Evolutionary conservation across 305 asterid genomes (phyloP).

Genomic region (Fraxinus dipetala): DNA sequence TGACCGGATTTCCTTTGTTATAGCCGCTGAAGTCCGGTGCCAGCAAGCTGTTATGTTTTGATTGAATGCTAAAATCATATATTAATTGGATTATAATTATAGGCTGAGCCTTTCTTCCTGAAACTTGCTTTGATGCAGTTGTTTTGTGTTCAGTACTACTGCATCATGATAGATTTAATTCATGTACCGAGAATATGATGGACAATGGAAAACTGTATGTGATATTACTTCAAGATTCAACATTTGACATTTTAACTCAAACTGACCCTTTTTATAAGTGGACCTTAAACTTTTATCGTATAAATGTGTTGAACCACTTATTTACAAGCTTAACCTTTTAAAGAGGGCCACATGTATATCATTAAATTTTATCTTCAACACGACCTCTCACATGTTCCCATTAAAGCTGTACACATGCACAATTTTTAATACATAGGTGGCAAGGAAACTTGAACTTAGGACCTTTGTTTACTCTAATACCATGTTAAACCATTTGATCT

Average conservation of each 20-base stretch:
- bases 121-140: neutral
- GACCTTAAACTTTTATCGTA: neutral
- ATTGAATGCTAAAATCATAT: neutral
- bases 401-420: neutral
- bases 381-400: neutral
- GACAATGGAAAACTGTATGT: neutral
- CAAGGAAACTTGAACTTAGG: neutral
- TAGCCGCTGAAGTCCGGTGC: neutral
- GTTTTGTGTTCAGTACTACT: slow-evolving; percentile 8
- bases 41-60: slow-evolving; percentile 10
- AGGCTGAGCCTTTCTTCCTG: neutral
- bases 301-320: neutral
- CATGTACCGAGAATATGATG: neutral
- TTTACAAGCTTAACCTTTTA: neutral
- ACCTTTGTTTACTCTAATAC: neutral
- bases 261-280: slow-evolving; percentile 2
- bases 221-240: neutral
- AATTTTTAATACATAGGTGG: neutral
- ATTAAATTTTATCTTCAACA: neutral
- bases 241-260: neutral
- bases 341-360: neutral
- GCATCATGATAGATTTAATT: neutral
- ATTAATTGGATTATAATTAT: neutral
- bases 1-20: neutral
- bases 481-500: neutral